Percentiles rank a stretch among this genome's conserved stretches.
Evolutionary conservation across 2,329 filamentous ascomycete species (phyloP).

Genomic region (Stemphylium beticola): DNA sequence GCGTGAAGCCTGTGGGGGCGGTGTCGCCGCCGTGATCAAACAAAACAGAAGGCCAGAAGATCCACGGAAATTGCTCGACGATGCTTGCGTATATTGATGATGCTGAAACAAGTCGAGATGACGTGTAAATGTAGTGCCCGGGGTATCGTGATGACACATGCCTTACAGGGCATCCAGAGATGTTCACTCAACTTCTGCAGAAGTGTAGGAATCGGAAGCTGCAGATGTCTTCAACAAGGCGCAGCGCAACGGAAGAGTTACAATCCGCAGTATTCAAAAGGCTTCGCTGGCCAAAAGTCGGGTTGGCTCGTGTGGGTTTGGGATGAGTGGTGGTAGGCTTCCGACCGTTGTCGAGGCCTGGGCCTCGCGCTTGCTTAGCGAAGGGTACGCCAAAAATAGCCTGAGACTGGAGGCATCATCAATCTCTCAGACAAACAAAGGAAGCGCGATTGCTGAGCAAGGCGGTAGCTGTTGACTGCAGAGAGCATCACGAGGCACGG

Average conservation of each 20-base stretch:
- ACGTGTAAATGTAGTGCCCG: not conserved
- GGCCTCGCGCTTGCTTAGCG: conserved; percentile 21
- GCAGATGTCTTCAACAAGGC: not conserved
- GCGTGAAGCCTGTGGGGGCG: conserved; percentile 13
- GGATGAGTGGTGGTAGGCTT: conserved; percentile 7
- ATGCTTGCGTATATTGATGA: conserved; percentile 3
- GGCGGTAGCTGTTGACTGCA: conserved; percentile 18
- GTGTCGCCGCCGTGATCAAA: conserved; percentile 2
- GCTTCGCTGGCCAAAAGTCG: not conserved
- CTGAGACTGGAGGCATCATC: conserved; percentile 1
- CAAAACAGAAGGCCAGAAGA: not conserved
- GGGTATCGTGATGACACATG: not conserved
- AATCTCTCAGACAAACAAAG: not conserved
- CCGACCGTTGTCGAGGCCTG: conserved; percentile 3
- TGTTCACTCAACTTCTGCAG: not conserved
- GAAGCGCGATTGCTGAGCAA: not conserved
- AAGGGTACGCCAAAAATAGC: conserved; percentile 13
- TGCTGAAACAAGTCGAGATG: conserved; percentile 2
- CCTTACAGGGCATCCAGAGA: not conserved
- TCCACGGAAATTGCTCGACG: not conserved
- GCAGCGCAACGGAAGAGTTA: conserved; percentile 6
- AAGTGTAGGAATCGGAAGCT: not conserved
- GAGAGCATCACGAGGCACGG: conserved; percentile 17
- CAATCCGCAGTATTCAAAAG: conserved; percentile 6
- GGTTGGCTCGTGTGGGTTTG: not conserved